phyloP scores from a whole-genome alignment of 2,329 filamentous ascomycete genomes.

The Microdochium trichocladiopsis region DNA sequence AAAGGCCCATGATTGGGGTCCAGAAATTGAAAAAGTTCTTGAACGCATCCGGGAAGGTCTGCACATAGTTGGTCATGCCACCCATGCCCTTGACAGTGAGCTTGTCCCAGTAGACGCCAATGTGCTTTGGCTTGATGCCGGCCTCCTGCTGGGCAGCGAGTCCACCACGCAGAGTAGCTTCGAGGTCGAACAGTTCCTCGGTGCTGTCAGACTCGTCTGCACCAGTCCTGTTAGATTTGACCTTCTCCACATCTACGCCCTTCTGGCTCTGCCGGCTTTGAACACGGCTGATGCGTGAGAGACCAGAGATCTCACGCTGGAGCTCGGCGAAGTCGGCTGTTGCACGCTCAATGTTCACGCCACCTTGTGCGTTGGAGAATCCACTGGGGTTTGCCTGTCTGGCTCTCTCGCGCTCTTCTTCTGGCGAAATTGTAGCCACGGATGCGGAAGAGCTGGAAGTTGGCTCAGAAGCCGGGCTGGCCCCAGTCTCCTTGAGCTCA shows the following conservation, averaged over 20 bases:
- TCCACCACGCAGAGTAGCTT: constrained; percentile 64
- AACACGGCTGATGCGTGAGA: constrained; percentile 44
- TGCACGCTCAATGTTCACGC: constrained; percentile 60
- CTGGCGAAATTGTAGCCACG: constrained; percentile 15
- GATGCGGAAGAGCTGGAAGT: constrained; percentile 11
- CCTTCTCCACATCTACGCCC: constrained; percentile 50
- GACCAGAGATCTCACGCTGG: constrained; percentile 50
- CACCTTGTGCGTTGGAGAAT: constrained; percentile 30
- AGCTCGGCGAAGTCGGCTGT: constrained; percentile 66
- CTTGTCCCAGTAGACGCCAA: constrained; percentile 72
- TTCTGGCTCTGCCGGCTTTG: constrained; percentile 21
- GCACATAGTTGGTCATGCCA: constrained; percentile 63
- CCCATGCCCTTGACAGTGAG: constrained; percentile 71
- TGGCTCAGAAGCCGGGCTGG: constrained; percentile 1
- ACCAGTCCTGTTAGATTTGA: constrained; percentile 25
- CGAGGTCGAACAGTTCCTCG: constrained; percentile 65
- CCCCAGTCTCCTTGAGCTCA: neutral
- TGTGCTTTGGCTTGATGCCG: constrained; percentile 74
- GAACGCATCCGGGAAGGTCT: constrained; percentile 73
- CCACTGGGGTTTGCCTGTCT: constrained; percentile 41
- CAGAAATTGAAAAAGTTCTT: constrained; percentile 70
- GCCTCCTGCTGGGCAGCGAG: constrained; percentile 65
- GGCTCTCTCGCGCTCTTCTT: constrained; percentile 31
- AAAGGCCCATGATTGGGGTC: constrained; percentile 53
- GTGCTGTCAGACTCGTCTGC: constrained; percentile 34